Evolutionary conservation across 495 filamentous ascomycete genomes (phyloP).

Genomic region (Xylaria grammica): DNA sequence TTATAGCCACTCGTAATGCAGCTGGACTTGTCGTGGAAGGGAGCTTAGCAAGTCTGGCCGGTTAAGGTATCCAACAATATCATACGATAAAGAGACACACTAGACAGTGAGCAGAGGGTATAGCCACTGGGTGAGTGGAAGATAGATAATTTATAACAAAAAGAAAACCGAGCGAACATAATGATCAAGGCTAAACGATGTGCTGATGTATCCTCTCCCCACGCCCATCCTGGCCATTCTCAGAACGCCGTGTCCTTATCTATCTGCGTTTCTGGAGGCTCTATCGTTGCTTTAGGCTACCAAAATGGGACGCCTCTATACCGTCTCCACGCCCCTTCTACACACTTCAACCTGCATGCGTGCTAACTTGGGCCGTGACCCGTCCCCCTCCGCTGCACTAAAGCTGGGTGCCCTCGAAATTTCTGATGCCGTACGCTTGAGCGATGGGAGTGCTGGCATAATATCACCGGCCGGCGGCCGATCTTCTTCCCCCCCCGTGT

Average conservation of each 20-base stretch:
- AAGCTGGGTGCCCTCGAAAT: constrained; percentile 56
- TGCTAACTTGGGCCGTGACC: constrained; percentile 36
- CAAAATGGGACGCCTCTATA: constrained; percentile 25
- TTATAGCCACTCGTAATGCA: too few relatives aligned
- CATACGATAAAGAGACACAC: background rate
- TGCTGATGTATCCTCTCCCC: background rate
- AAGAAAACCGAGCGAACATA: background rate
- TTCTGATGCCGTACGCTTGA: constrained; percentile 55
- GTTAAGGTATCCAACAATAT: background rate
- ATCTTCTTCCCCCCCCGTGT: constrained; percentile 42
- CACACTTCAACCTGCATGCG: constrained; percentile 37
- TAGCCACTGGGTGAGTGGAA: background rate
- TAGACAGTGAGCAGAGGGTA: background rate
- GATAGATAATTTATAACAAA: background rate
- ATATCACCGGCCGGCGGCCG: constrained; percentile 56
- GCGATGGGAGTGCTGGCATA: constrained; percentile 43
- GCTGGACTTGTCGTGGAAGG: too few relatives aligned
- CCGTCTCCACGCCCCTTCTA: constrained; percentile 39
- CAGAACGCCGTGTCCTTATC: background rate
- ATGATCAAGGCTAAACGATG: background rate
- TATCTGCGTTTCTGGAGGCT: constrained; percentile 7
- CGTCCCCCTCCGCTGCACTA: constrained; percentile 38
- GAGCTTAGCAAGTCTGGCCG: too few relatives aligned
- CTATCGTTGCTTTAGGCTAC: constrained; percentile 4
- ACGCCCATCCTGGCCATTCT: background rate